Conservation (phyloP, 768 basidiomycete species). For the Leccinellum albellum region DNA sequence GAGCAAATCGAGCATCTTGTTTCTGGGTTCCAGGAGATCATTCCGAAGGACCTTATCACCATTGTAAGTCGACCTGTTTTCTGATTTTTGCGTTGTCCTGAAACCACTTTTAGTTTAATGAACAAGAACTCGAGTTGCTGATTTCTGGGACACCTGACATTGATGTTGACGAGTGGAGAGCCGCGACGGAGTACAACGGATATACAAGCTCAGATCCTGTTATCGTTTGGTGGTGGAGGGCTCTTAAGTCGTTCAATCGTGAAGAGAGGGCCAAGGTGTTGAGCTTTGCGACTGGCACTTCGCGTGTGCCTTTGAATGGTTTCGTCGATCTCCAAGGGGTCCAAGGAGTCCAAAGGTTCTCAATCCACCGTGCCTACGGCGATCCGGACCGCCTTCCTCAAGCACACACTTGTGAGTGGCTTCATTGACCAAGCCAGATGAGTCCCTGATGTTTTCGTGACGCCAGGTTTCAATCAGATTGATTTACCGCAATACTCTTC, state of each 20-base stretch:
- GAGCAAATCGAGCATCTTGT: slow-evolving; percentile 91
- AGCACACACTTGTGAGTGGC: slow-evolving; percentile 78
- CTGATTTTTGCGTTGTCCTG: not conserved
- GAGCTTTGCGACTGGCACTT: slow-evolving; percentile 93
- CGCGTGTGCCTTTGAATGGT: slow-evolving; percentile 89
- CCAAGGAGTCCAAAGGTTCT: slow-evolving; percentile 91
- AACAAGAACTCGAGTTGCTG: slow-evolving; percentile 88
- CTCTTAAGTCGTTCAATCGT: slow-evolving; percentile 93
- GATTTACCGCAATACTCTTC: slow-evolving; percentile 93
- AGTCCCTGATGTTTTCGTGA: slow-evolving; percentile 12
- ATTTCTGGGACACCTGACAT: slow-evolving; percentile 99
- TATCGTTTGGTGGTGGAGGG: slow-evolving; percentile 99
- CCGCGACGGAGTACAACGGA: slow-evolving; percentile 87
- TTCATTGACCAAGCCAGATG: not conserved
- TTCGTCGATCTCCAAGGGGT: slow-evolving; percentile 95
- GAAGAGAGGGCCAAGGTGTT: slow-evolving; percentile 96
- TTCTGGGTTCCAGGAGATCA: slow-evolving; percentile 94
- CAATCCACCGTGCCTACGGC: slow-evolving; percentile 91
- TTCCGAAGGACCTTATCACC: slow-evolving; percentile 91
- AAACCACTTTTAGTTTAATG: slow-evolving; percentile 66
- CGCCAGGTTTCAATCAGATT: slow-evolving; percentile 86
- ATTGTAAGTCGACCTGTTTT: slow-evolving; percentile 56
- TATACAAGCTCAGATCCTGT: slow-evolving; percentile 89
- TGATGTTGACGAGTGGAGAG: slow-evolving; percentile 96
- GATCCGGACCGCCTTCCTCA: slow-evolving; percentile 81